phyloP scores from a whole-genome alignment of 108 stramenopile genomes.

The Phaeodactylum tricornutum region DNA sequence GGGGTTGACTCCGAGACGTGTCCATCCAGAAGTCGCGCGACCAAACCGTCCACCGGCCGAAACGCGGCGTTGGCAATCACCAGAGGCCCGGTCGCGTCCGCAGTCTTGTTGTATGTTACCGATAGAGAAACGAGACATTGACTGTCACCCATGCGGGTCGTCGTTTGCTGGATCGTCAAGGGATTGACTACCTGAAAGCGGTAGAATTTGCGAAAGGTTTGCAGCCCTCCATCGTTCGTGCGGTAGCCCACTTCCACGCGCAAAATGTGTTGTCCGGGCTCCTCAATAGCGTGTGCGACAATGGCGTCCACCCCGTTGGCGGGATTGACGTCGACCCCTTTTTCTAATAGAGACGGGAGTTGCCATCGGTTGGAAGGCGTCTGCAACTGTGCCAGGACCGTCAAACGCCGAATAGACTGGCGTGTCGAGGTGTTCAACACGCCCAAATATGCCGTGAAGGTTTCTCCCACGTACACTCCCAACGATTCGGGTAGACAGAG shows the following conservation, averaged over 20 bases:
- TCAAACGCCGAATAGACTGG: conserved; percentile 37
- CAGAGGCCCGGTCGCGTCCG: conserved; percentile 16
- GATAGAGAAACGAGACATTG: conserved; percentile 49
- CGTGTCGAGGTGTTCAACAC: conserved; percentile 44
- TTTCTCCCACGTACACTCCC: conserved; percentile 74
- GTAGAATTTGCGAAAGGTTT: conserved; percentile 79
- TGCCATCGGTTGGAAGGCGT: conserved; percentile 60
- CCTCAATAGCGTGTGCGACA: conserved; percentile 66
- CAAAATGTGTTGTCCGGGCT: conserved; percentile 75
- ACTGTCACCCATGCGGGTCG: conserved; percentile 41
- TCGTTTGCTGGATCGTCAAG: conserved; percentile 29
- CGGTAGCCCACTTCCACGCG: conserved; percentile 72
- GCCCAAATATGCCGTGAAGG: conserved; percentile 76
- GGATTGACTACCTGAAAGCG: conserved; percentile 72
- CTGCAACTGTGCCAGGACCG: conserved; percentile 66
- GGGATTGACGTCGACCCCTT: conserved; percentile 35
- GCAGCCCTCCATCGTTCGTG: conserved; percentile 25
- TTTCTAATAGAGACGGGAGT: conserved; percentile 42
- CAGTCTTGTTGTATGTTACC: conserved; percentile 38
- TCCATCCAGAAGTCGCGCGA: conserved; percentile 23
- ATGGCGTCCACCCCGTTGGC: conserved; percentile 57
- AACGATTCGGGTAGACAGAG: conserved; percentile 75
- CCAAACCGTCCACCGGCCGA: conserved; percentile 38
- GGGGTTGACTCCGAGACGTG: neutral
- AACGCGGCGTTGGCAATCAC: conserved; percentile 45